Conservation (phyloP, 2,329 filamentous ascomycete species). For the Cladosporium sp. region DNA sequence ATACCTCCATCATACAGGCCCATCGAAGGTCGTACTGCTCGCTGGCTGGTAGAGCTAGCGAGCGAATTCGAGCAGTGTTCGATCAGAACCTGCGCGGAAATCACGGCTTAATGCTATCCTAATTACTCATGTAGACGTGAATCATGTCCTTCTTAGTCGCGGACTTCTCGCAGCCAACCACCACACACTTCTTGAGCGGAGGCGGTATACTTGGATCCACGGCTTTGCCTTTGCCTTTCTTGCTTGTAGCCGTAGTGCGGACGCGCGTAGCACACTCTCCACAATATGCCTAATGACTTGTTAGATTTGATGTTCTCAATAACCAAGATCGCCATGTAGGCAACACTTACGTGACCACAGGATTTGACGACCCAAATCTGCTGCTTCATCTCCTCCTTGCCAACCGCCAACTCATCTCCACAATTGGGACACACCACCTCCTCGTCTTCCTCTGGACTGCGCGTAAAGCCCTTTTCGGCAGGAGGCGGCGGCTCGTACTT, state of each 20-base stretch:
- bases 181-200: slow-evolving; percentile 50
- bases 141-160: slow-evolving; percentile 32
- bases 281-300: slow-evolving; percentile 51
- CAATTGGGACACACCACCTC: slow-evolving; percentile 84
- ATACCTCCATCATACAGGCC: not conserved
- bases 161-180: slow-evolving; percentile 46
- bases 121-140: slow-evolving; percentile 36
- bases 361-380: slow-evolving; percentile 90
- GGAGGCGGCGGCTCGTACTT: slow-evolving; percentile 66
- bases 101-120: not conserved
- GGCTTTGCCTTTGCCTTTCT: slow-evolving; percentile 44
- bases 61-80: not conserved
- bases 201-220: slow-evolving; percentile 32
- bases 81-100: not conserved
- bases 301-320: not conserved
- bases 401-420: slow-evolving; percentile 77
- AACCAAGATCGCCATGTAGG: not conserved
- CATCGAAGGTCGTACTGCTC: not conserved
- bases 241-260: slow-evolving; percentile 24
- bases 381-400: slow-evolving; percentile 68
- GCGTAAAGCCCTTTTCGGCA: slow-evolving; percentile 75
- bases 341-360: slow-evolving; percentile 79
- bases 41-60: not conserved
- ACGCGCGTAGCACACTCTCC: slow-evolving; percentile 50
- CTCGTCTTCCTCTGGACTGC: slow-evolving; percentile 71